These are phyloP conservation scores for Cladorrhinum sp. DNA, from an alignment of 2,329 filamentous ascomycete genomes.

Conservation along the genomic window DNA sequence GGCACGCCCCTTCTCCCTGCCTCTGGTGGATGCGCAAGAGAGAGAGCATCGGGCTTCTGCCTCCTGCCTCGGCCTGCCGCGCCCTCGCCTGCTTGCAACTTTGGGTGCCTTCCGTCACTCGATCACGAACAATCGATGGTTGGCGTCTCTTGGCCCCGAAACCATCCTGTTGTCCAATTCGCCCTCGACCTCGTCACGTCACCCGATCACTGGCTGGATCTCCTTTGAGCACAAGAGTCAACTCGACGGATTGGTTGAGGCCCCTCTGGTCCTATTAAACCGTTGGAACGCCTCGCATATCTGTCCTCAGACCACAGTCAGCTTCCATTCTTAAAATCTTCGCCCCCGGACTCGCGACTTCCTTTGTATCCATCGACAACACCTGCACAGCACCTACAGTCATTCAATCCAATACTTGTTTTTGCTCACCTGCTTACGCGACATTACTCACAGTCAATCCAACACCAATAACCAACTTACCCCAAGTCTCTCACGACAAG, in stretches of 20 bases:
- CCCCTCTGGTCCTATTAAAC: constrained; percentile 2
- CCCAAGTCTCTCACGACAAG: constrained; percentile 11
- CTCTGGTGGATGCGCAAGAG: not conserved
- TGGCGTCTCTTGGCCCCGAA: constrained; percentile 16
- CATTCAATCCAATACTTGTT: not conserved
- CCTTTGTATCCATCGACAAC: constrained; percentile 13
- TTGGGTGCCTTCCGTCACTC: constrained; percentile 11
- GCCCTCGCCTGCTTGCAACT: not conserved
- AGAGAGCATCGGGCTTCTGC: constrained; percentile 21
- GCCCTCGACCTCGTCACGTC: constrained; percentile 12
- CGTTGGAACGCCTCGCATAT: constrained; percentile 23
- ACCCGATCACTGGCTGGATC: constrained; percentile 8
- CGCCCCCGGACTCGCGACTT: constrained; percentile 8
- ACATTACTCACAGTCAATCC: constrained; percentile 17
- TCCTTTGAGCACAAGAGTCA: constrained; percentile 7
- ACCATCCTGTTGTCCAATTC: constrained; percentile 15
- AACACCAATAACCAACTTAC: constrained; percentile 5
- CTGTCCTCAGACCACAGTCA: constrained; percentile 28
- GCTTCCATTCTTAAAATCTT: constrained; percentile 12
- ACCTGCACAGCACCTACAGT: not conserved
- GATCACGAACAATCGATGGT: constrained; percentile 15
- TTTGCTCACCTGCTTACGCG: constrained; percentile 21
- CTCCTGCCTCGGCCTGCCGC: constrained; percentile 23
- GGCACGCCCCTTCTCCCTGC: not conserved
- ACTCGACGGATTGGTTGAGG: constrained; percentile 12